These are phyloP conservation scores for Apiospora arundinis DNA, from an alignment of 2,329 filamentous ascomycete species.

Conservation along the genomic window DNA sequence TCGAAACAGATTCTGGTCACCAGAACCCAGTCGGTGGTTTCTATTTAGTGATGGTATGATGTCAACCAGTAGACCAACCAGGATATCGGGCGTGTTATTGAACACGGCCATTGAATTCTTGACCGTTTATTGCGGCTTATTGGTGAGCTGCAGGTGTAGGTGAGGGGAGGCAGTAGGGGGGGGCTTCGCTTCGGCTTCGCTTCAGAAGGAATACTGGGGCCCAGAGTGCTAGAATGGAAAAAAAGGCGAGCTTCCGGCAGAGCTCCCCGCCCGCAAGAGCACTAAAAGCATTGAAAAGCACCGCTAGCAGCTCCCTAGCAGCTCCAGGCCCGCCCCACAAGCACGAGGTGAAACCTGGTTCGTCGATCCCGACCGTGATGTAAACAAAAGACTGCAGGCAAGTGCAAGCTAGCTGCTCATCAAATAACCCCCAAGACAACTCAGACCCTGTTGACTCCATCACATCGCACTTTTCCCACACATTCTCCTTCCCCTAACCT, in stretches of 20 bases:
- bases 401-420: conserved; percentile 7
- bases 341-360: conserved; percentile 18
- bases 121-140: conserved; percentile 17
- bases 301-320: not conserved
- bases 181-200: not conserved
- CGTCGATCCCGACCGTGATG: conserved; percentile 5
- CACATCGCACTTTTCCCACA: conserved; percentile 18
- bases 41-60: not conserved
- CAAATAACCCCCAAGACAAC: conserved; percentile 14
- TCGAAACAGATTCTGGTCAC: not conserved
- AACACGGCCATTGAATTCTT: not conserved
- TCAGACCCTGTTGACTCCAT: conserved; percentile 17
- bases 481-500: conserved; percentile 9
- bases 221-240: not conserved
- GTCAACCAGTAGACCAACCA: not conserved
- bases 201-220: conserved; percentile 7
- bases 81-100: not conserved
- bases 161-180: not conserved
- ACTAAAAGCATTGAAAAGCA: not conserved
- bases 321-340: conserved; percentile 5
- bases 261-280: not conserved
- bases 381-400: conserved; percentile 13
- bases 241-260: conserved; percentile 5
- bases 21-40: not conserved
- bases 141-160: conserved; percentile 11